Evolutionary conservation across 768 basidiomycete genomes (phyloP), one percentile per base, ranked within the genome.

Genomic region (Amanita molliuscula): DNA sequence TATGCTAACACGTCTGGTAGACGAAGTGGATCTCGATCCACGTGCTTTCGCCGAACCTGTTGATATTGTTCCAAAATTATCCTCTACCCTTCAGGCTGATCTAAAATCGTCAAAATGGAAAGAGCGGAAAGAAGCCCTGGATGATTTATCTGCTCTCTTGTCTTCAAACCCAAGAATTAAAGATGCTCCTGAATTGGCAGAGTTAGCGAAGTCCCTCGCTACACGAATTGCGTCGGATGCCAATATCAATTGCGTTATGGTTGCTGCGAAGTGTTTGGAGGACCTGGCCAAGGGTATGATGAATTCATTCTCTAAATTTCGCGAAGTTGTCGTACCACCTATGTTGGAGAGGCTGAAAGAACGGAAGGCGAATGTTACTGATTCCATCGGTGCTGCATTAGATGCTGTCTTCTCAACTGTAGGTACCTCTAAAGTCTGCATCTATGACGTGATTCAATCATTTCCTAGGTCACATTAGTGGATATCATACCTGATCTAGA

Each of bases 91-190:
- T 53, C 79, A 88, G 51, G 71, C 81, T 2, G 71, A 76, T 45
- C 73, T 99, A 44, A 77, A 82, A 20, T 98, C 96, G 3, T 81
- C 90, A 0, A 97, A 98, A 66, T 99, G 96, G 96, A 98, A 99
- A 61, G 96, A 99, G 56, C 80, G 91, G 35, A 93, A 97, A 61
- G 88, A 94, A 58, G 87, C 79, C 2, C 70, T 98, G 28, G 93
- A 96, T 55, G 89, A 90, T 23, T 73, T 95, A 20, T 72, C 81
- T 40, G 76, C 77, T 2, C 66, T 90, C 31, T 66, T 98, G 26
- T 77, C 77, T 47, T 68, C 79, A 6, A 76, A 84, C 2, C 82
- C 84, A 10, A 78, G 82, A 51, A 86, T 97, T 58, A 82, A 82
- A 58, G 92, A 95, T 58, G 73, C 82, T 1, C 69, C 84, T 6